These are phyloP conservation scores for Prunus padus DNA, from an alignment of 306 rosid species.

Conservation along the genomic window DNA sequence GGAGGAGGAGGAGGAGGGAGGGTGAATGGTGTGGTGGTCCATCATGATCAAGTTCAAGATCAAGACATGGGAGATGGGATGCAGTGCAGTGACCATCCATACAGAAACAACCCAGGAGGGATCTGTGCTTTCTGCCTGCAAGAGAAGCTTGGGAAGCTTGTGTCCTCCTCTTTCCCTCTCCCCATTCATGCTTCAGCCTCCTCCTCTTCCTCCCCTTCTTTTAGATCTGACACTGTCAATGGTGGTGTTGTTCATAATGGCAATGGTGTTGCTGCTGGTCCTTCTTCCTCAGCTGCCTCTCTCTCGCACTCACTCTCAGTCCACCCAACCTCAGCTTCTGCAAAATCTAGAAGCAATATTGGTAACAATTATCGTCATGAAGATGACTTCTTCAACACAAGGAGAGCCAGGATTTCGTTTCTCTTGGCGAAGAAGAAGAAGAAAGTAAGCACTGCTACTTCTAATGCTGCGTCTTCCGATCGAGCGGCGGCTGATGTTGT, in stretches of 20 bases:
- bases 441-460: slow-evolving; percentile 24
- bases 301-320: slow-evolving; percentile 32
- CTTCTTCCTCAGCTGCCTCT: slow-evolving; percentile 25
- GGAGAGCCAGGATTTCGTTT: slow-evolving; percentile 64
- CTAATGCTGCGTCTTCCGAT: slow-evolving; percentile 13
- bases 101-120: slow-evolving; percentile 81
- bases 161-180: slow-evolving; percentile 76
- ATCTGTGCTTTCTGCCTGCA: slow-evolving; percentile 95
- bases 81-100: slow-evolving; percentile 88
- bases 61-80: slow-evolving; percentile 79
- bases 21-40: slow-evolving; percentile 25
- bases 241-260: not conserved
- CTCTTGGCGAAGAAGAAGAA: slow-evolving; percentile 69
- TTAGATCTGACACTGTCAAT: slow-evolving; percentile 51
- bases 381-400: slow-evolving; percentile 18
- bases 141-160: slow-evolving; percentile 89
- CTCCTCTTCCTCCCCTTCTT: slow-evolving; percentile 72
- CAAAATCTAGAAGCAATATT: slow-evolving; percentile 14
- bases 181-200: slow-evolving; percentile 59
- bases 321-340: slow-evolving; percentile 15
- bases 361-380: slow-evolving; percentile 28
- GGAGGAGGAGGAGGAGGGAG: slow-evolving; percentile 46
- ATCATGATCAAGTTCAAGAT: slow-evolving; percentile 22
- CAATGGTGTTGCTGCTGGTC: not conserved
- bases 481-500: slow-evolving; percentile 32